Evolutionary conservation across 352 stramenopile genomes (phyloP), one percentile per base, ranked within the genome.

Genomic region (Globisporangium radiosum): DNA sequence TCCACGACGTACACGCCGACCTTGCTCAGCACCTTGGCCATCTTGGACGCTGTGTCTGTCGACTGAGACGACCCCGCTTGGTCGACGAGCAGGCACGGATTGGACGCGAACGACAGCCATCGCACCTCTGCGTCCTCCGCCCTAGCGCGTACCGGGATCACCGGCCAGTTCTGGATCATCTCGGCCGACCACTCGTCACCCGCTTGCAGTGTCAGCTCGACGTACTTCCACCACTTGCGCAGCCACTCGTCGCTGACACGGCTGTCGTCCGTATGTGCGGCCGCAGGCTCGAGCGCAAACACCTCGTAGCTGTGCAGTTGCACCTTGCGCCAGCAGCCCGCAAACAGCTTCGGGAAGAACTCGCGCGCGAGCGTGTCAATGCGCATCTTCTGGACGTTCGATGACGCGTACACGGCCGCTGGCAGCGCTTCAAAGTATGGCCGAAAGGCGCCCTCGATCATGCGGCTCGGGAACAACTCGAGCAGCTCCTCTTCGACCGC

Each of bases 401-500:
- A 76, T 19, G 52, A 47, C 19, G 76, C 62, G 50, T 80, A 78
- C 10, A 83, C 48, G 25, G 25, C 25, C 17, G 58, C 59, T 5
- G 75, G 57, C 1, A 87, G 39, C 49, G 65, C 62, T n/a, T 82
- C 73, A 66, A 85, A 84, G 47, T 72, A 50, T 11, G 64, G 53
- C 33, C 75, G 72, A 51, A 78, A 85, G 39, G 81, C 62, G 11
- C 65, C 54, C 19, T 63, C 42, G 6, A 88, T 39, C 10, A 87
- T 48, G 43, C 60, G 62, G 61, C 77, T 68, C 8, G 77, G 68
- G 43, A 81, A 84, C 5, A 62, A 58, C 19, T 60, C 63, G 25
- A 89, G 62, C 54, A 89, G 63, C 51, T 76, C 59, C 67, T 83
- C 72, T 65, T 89, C 78, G 10, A 75, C 56, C 7, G 52, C 53